Evolutionary conservation across 208 protist species (phyloP).

Genomic region (Acanthamoeba royreba): DNA sequence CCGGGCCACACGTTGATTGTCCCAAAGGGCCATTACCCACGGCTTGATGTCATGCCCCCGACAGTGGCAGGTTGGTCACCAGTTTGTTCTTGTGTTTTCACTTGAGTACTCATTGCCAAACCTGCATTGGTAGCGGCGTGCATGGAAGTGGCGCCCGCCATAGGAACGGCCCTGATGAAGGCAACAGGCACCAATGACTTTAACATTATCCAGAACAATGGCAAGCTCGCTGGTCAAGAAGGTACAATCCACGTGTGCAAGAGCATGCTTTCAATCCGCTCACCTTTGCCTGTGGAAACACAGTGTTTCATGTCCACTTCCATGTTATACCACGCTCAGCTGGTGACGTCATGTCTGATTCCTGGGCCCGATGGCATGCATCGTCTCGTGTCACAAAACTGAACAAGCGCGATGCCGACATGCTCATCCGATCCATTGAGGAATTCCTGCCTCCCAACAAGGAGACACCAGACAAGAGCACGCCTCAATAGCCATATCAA

Average conservation of each 20-base stretch:
- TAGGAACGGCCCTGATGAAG: slow-evolving; percentile 7
- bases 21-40: slow-evolving; percentile 39
- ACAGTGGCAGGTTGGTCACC: not conserved
- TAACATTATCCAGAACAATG: slow-evolving; percentile 55
- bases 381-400: no score
- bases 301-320: slow-evolving; percentile 57
- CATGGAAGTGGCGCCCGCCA: not conserved
- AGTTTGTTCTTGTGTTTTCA: not conserved
- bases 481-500: not conserved
- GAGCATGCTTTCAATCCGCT: not conserved
- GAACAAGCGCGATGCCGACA: not conserved
- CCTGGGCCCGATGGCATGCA: not conserved
- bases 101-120: not conserved
- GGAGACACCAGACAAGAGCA: not conserved
- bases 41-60: slow-evolving; percentile 14
- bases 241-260: no score
- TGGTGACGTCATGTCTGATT: not conserved
- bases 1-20: slow-evolving; percentile 55
- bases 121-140: not conserved
- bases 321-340: slow-evolving; percentile 46
- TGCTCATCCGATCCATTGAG: not conserved
- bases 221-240: slow-evolving; percentile 43
- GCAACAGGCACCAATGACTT: not conserved
- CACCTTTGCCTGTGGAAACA: not conserved
- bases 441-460: not conserved